These are phyloP conservation scores for Didymella exigua DNA, from an alignment of 2,329 filamentous ascomycete genomes.

Conservation along the genomic window DNA sequence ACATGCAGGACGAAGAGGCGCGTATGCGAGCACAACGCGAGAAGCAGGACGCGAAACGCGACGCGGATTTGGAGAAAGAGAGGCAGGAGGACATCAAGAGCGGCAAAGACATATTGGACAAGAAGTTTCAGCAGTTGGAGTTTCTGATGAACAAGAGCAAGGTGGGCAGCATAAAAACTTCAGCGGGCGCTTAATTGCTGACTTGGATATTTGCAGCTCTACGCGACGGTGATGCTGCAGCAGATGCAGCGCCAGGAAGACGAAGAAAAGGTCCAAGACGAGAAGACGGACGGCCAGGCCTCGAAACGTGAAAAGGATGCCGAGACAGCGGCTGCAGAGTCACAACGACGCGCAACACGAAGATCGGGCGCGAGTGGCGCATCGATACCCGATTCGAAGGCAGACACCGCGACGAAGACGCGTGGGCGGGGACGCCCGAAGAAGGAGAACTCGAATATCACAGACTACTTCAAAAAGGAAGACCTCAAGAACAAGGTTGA, in stretches of 20 bases:
- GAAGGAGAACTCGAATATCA: slow-evolving; percentile 55
- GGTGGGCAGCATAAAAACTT: slow-evolving; percentile 22
- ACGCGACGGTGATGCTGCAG: slow-evolving; percentile 58
- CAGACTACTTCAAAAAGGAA: slow-evolving; percentile 66
- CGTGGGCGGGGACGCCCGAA: slow-evolving; percentile 49
- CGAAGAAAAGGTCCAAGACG: slow-evolving; percentile 53
- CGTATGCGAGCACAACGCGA: slow-evolving; percentile 51
- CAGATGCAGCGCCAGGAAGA: slow-evolving; percentile 61
- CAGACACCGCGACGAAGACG: slow-evolving; percentile 29
- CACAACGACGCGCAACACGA: slow-evolving; percentile 55
- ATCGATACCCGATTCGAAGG: slow-evolving; percentile 23
- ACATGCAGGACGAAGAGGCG: slow-evolving; percentile 55
- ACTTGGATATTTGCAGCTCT: slow-evolving; percentile 42
- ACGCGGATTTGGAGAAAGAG: slow-evolving; percentile 52
- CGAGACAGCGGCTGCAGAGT: slow-evolving; percentile 53
- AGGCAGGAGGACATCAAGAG: slow-evolving; percentile 55
- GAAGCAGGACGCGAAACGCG: slow-evolving; percentile 53
- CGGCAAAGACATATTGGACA: slow-evolving; percentile 53
- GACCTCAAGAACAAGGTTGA: slow-evolving; percentile 61
- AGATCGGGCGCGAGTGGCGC: slow-evolving; percentile 32
- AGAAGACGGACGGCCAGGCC: slow-evolving; percentile 52
- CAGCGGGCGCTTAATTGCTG: background rate
- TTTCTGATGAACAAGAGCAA: slow-evolving; percentile 60
- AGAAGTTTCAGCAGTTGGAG: slow-evolving; percentile 59
- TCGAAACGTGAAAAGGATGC: slow-evolving; percentile 55